Percentiles rank a stretch among this genome's conserved stretches.
These are phyloP conservation scores for Umbelopsis sp. DNA, from an alignment of 371 early-diverging fungal genomes.

Conservation along the genomic window DNA sequence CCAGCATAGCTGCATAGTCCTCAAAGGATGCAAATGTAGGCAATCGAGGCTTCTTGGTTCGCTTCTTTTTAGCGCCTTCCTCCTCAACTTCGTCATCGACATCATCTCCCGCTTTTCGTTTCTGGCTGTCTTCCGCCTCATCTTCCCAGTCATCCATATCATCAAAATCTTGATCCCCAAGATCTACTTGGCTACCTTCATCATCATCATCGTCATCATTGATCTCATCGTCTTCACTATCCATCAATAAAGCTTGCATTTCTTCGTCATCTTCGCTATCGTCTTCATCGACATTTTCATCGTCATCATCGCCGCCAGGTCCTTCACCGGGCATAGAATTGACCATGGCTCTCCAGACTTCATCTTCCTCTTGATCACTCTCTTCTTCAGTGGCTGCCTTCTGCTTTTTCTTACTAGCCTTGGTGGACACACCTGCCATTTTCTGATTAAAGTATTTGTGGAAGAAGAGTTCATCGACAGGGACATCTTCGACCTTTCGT, in stretches of 20 bases:
- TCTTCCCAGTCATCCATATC: conserved; percentile 55
- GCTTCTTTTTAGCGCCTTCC: conserved; percentile 56
- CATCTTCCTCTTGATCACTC: conserved; percentile 58
- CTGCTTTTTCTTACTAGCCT: conserved; percentile 43
- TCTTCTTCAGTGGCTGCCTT: conserved; percentile 42
- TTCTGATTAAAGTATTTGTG: conserved; percentile 78
- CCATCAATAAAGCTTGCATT: conserved; percentile 27
- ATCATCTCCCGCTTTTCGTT: conserved; percentile 32
- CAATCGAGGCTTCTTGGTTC: conserved; percentile 52
- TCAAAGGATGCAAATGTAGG: conserved; percentile 77
- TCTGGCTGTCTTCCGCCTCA: conserved; percentile 32
- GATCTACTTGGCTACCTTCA: conserved; percentile 27
- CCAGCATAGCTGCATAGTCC: conserved; percentile 71
- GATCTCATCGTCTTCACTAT: conserved; percentile 52
- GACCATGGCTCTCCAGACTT: conserved; percentile 76
- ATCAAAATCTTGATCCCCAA: conserved; percentile 45
- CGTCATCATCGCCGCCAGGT: not conserved
- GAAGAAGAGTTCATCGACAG: conserved; percentile 83
- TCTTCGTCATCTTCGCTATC: conserved; percentile 60
- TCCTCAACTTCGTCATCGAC: conserved; percentile 30
- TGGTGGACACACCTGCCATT: conserved; percentile 33
- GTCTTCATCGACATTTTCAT: conserved; percentile 30
- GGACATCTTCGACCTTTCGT: conserved; percentile 58
- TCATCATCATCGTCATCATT: conserved; percentile 25
- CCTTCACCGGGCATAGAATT: conserved; percentile 67